Percentiles rank a stretch among this genome's conserved stretches.
Conservation (phyloP, 306 rosid genomes). For the Trichosanthes truncata region DNA sequence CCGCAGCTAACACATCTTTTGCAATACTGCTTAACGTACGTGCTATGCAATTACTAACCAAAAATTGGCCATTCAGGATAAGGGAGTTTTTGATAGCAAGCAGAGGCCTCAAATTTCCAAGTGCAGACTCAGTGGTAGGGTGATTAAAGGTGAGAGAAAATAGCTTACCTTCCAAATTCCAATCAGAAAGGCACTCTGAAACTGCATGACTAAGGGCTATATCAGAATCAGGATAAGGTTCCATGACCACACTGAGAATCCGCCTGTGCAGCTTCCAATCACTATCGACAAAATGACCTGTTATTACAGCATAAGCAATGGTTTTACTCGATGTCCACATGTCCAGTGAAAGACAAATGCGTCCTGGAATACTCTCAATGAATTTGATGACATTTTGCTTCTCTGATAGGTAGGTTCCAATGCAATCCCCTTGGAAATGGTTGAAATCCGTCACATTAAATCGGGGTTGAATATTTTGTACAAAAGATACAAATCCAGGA, state of each 20-base stretch:
- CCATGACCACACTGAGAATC: conserved; percentile 85
- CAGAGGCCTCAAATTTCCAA: conserved; percentile 64
- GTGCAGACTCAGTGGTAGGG: conserved; percentile 32
- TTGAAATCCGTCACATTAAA: conserved; percentile 75
- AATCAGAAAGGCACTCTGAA: conserved; percentile 80
- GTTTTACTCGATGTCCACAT: conserved; percentile 68
- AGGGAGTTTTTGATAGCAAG: conserved; percentile 68
- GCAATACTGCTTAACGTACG: conserved; percentile 66
- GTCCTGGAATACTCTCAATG: conserved; percentile 69
- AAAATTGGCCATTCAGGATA: conserved; percentile 65
- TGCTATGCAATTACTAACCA: conserved; percentile 63
- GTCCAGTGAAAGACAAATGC: conserved; percentile 76
- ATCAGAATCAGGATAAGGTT: conserved; percentile 81
- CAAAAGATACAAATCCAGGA: conserved; percentile 75
- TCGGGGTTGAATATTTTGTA: conserved; percentile 77
- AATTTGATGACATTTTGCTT: conserved; percentile 52
- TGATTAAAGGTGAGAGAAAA: conserved; percentile 63
- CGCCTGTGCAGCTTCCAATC: conserved; percentile 86
- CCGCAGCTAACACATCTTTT: conserved; percentile 42
- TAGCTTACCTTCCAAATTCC: conserved; percentile 64
- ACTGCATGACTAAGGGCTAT: conserved; percentile 68
- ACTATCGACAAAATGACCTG: conserved; percentile 77
- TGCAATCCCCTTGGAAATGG: conserved; percentile 82
- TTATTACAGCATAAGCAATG: conserved; percentile 68
- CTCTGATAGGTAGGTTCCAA: conserved; percentile 64